phyloP scores from a whole-genome alignment of 192 early-diverging fungal genomes.

The Dissophora globulifera region DNA sequence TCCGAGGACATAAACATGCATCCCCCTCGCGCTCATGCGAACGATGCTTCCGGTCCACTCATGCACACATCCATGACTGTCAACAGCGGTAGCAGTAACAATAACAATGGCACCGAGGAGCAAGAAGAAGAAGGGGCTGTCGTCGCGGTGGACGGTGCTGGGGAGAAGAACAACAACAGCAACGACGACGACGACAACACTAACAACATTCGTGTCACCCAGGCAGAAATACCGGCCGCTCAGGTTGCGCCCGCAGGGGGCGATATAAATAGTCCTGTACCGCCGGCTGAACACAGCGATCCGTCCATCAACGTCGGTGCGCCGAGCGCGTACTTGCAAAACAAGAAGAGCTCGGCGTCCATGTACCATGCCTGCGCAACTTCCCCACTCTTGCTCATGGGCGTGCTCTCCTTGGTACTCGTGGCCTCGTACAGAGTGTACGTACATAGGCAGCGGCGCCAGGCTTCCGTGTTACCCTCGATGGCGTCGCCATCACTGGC shows the following conservation, averaged over 20 bases:
- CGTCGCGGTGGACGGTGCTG: not conserved
- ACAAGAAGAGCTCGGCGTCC: not conserved
- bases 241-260: too few relatives aligned
- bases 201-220: slow-evolving; percentile 5
- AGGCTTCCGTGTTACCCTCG: too few relatives aligned
- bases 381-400: not conserved
- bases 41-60: too few relatives aligned
- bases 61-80: too few relatives aligned
- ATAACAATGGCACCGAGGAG: not conserved
- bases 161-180: not conserved
- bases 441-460: not conserved
- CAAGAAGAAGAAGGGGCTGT: not conserved
- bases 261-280: not conserved
- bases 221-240: too few relatives aligned
- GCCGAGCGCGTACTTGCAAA: not conserved
- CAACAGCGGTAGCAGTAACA: not conserved
- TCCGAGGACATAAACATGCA: too few relatives aligned
- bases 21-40: not conserved
- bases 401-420: not conserved
- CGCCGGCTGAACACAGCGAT: not conserved
- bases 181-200: not conserved
- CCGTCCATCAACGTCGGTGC: not conserved
- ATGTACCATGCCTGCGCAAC: not conserved
- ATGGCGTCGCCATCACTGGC: too few relatives aligned
- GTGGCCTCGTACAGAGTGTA: slow-evolving; percentile 3